phyloP scores from a whole-genome alignment of 257 asterid genomes.

The Agastache rugosa region DNA sequence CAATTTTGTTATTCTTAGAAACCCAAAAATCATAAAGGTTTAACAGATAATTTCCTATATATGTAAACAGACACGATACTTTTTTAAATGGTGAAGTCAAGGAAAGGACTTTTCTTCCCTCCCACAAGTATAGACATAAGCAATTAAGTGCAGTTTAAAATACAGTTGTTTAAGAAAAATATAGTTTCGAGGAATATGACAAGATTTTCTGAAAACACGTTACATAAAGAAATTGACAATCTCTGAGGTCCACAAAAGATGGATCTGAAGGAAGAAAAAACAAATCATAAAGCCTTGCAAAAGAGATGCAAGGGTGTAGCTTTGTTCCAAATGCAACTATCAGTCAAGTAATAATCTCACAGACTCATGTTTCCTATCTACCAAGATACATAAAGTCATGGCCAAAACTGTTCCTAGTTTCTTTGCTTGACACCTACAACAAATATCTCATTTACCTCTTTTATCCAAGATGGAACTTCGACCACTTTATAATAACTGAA shows the following conservation, averaged over 20 bases:
- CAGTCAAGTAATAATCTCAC: constrained; percentile 1
- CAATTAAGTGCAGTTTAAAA: background rate
- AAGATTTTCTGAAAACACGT: background rate
- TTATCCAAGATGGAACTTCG: background rate
- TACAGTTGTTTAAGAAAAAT: background rate
- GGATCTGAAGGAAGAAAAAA: background rate
- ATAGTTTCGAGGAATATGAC: background rate
- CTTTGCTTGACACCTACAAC: constrained; percentile 14
- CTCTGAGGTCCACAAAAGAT: background rate
- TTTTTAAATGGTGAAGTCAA: background rate
- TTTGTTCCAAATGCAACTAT: background rate
- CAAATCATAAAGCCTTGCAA: background rate
- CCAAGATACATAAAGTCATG: background rate
- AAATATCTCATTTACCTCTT: background rate
- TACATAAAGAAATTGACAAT: background rate
- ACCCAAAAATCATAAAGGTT: constrained; percentile 24
- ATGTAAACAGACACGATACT: constrained; percentile 16
- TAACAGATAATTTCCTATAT: constrained; percentile 23
- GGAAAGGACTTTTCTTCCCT: constrained; percentile 10
- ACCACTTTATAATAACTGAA: background rate
- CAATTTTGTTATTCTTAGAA: constrained; percentile 20
- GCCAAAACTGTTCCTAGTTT: constrained; percentile 12
- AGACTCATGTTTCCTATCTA: background rate
- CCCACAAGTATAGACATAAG: constrained; percentile 11
- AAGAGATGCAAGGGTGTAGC: constrained; percentile 17